phyloP scores from a whole-genome alignment of 129 eudicot species.

The Lactuca saligna region DNA sequence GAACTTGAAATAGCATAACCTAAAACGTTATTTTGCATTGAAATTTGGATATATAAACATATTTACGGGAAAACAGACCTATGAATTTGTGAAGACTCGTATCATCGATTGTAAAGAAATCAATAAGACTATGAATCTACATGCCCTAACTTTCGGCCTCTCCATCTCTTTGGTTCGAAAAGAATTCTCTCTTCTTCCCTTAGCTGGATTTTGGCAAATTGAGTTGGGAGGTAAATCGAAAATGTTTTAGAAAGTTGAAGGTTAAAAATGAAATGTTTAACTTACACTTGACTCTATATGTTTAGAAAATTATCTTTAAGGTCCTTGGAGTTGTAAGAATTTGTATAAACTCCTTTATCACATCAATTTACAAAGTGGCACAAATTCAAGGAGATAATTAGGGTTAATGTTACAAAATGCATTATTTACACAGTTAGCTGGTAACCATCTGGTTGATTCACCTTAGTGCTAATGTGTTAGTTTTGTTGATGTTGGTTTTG shows the following conservation, averaged over 20 bases:
- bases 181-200: neutral
- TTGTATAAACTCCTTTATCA: constrained; percentile 8
- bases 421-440: too few species aligned
- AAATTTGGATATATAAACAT: constrained; percentile 11
- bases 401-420: too few species aligned
- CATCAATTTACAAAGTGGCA: neutral
- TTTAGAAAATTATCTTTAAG: neutral
- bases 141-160: constrained; percentile 26
- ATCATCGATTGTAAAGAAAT: constrained; percentile 27
- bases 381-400: neutral
- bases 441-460: too few species aligned
- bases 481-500: too few species aligned
- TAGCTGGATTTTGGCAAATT: constrained; percentile 32
- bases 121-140: constrained; percentile 26
- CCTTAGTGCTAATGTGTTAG: too few species aligned
- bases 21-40: constrained; percentile 1
- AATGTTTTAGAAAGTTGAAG: constrained; percentile 10
- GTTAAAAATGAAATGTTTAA: neutral
- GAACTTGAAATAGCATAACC: constrained; percentile 6
- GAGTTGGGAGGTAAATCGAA: constrained; percentile 15
- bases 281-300: neutral
- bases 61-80: constrained; percentile 28
- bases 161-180: constrained; percentile 20
- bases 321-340: neutral
- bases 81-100: constrained; percentile 19